These are phyloP conservation scores for Herpomyces periplanetae DNA, from an alignment of 2,329 filamentous ascomycete genomes.

Conservation along the genomic window DNA sequence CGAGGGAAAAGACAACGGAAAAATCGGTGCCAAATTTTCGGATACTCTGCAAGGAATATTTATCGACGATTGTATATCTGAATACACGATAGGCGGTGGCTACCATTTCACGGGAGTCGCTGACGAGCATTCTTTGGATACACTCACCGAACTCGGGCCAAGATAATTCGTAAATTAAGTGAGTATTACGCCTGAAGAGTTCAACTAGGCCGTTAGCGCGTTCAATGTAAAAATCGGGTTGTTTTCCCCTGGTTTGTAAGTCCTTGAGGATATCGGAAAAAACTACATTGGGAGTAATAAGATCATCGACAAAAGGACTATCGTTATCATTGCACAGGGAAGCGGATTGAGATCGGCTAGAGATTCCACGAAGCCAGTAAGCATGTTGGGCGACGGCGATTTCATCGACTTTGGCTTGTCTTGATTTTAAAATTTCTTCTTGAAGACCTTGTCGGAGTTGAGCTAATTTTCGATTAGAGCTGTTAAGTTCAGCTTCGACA, in stretches of 20 bases:
- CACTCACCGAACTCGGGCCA: conserved; percentile 81
- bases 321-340: conserved; percentile 12
- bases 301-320: conserved; percentile 21
- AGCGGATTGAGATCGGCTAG: conserved; percentile 17
- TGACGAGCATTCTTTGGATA: conserved; percentile 80
- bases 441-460: conserved; percentile 18
- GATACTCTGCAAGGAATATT: conserved; percentile 56
- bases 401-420: conserved; percentile 15
- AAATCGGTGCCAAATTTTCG: conserved; percentile 44
- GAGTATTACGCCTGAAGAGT: conserved; percentile 68
- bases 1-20: conserved; percentile 17
- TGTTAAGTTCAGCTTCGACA: conserved; percentile 46
- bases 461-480: conserved; percentile 32
- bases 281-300: conserved; percentile 40
- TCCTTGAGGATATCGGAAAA: conserved; percentile 65
- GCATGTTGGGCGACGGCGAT: conserved; percentile 11
- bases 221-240: conserved; percentile 74
- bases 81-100: conserved; percentile 77
- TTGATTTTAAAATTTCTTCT: conserved; percentile 17
- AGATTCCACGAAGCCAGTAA: conserved; percentile 10
- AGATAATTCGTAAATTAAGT: conserved; percentile 74
- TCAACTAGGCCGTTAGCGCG: conserved; percentile 74
- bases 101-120: conserved; percentile 75
- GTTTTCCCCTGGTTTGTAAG: conserved; percentile 50
- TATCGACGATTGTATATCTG: conserved; percentile 69